Evolutionary conservation across 768 basidiomycete genomes (phyloP), one percentile per base, ranked within the genome.

Genomic region (Butyriboletus loyo): DNA sequence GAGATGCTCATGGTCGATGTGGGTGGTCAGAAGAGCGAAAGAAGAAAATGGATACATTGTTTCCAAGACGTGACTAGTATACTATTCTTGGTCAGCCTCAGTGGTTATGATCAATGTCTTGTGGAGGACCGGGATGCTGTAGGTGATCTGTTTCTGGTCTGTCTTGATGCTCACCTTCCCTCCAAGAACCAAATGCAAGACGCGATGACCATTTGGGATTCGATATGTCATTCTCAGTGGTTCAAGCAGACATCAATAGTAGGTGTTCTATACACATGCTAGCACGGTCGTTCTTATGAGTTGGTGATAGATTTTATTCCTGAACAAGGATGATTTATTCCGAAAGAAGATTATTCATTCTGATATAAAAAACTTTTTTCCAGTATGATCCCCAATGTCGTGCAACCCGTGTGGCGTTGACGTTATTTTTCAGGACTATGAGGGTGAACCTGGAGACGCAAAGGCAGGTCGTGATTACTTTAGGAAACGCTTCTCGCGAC

Each of bases 191-290:
- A 96, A 85, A 96, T 98, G 93, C 90, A 95, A 75, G 94, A 98
- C 58, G 92, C 94, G 5, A 89, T 98, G 85, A 92, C 92, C n/a
- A 92, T 98, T 45, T 98, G 94, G 87, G 94, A 98, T 61, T 93
- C 92, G 37, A 95, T 98, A 79, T 95, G 92, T 72, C 92, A 97
- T 68, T 95, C 92, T 10, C 92, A 95, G 58, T 97, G 93, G 93
- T 97, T 97, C 74, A 89, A 90, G 71, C 83, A 88, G 57, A 95
- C 93, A 0, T 93, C 92, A 10, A 92, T 97, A 50, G 93, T 93
- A 57, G 40, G 87, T 74, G 17, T 37, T 40, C 35, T 22, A 19
- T 27, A 24, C 47, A 11, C n/a, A 14, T 24, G 0, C 41, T 35
- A 17, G 24, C 53, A 28, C 13, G 28, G 24, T 47, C 36, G 22